Percentiles rank a stretch among this genome's conserved stretches.
These are phyloP conservation scores for Pseudocercospora fijiensis DNA, from an alignment of 2,329 filamentous ascomycete genomes.

Conservation along the genomic window DNA sequence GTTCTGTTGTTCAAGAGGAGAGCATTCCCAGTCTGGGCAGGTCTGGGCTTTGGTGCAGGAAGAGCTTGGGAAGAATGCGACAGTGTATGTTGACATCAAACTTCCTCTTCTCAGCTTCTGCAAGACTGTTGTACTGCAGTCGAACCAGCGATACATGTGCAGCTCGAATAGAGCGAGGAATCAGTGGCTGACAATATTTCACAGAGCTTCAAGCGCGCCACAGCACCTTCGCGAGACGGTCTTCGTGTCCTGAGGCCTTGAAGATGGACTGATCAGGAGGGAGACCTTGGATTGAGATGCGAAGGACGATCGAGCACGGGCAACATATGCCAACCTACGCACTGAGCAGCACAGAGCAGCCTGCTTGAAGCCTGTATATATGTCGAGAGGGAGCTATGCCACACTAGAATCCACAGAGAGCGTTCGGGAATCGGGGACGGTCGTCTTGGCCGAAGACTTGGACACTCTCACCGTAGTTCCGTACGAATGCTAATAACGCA, in stretches of 20 bases:
- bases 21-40: conserved; percentile 95
- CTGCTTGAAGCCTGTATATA: conserved; percentile 4
- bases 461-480: not conserved
- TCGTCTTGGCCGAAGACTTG: not conserved
- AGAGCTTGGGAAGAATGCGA: conserved; percentile 99
- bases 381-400: not conserved
- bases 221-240: conserved; percentile 50
- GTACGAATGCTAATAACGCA: not conserved
- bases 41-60: conserved; percentile 90
- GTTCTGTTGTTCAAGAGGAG: conserved; percentile 97
- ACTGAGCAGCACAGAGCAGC: not conserved
- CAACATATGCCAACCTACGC: not conserved
- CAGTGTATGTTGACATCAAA: conserved; percentile 49
- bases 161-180: no score
- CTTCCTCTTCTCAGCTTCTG: not conserved
- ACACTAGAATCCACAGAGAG: conserved; percentile 1
- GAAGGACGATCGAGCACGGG: not conserved
- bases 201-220: conserved; percentile 55
- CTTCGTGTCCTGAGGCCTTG: conserved; percentile 49
- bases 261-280: not conserved
- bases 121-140: not conserved
- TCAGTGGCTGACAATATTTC: conserved; percentile 9
- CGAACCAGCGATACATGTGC: not conserved
- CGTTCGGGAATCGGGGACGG: not conserved
- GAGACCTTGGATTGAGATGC: not conserved